phyloP scores from a whole-genome alignment of 176 grass and related monocot genomes.

The Paspalum notatum region DNA sequence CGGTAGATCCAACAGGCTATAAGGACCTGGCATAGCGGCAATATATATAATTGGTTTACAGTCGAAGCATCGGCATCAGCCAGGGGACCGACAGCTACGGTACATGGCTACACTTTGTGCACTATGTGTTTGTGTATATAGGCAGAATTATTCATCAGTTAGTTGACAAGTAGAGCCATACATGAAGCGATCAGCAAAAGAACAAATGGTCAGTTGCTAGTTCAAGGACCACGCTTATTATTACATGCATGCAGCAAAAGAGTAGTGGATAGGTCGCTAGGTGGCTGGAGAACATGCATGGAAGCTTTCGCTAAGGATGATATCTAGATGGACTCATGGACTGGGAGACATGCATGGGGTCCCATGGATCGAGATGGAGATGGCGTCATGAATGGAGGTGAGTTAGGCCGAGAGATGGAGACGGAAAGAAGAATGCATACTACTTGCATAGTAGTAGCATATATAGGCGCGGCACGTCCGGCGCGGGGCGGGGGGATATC shows the following conservation, averaged over 20 bases:
- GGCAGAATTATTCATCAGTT: background rate
- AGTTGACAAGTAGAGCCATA: background rate
- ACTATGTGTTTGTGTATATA: background rate
- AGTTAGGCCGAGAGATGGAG: too few species aligned
- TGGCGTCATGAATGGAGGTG: too few species aligned
- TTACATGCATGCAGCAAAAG: too few species aligned
- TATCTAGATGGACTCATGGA: too few species aligned
- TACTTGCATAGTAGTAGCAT: too few species aligned
- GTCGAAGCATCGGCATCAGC: conserved; percentile 14
- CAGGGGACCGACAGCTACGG: conserved; percentile 29
- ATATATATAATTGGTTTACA: background rate
- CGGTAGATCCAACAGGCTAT: background rate
- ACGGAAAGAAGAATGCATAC: background rate
- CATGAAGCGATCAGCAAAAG: background rate
- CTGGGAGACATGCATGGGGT: background rate
- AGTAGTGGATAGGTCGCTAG: too few species aligned
- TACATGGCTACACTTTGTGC: background rate
- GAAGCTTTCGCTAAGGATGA: too few species aligned
- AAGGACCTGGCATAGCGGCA: background rate
- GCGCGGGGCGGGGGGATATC: background rate
- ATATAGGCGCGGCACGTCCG: too few species aligned
- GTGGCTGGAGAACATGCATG: too few species aligned
- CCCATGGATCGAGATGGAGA: background rate
- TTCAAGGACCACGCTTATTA: too few species aligned
- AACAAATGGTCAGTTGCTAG: background rate